A percentile compares a stretch with the other conserved stretches of the same genome.
Evolutionary conservation across 345 rosid species (phyloP).

Genomic region (Populus nigra): DNA sequence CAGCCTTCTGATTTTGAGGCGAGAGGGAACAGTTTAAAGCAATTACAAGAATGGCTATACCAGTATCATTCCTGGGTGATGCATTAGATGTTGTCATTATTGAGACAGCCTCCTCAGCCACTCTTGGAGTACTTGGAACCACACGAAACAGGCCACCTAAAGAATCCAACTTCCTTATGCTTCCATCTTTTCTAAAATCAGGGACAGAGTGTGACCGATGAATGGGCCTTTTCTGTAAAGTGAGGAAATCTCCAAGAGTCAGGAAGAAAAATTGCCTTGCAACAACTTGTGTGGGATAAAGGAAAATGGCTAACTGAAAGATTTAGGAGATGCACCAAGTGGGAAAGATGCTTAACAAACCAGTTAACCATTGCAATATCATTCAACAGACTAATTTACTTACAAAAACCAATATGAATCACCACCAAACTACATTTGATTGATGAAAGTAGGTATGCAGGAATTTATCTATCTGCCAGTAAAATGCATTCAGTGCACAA

Average conservation of each 20-base stretch:
- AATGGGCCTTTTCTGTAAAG: slow-evolving; percentile 66
- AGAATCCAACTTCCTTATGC: slow-evolving; percentile 40
- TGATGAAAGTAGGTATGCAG: not conserved
- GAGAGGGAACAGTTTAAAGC: not conserved
- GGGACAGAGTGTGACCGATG: slow-evolving; percentile 92
- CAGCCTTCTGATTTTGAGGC: not conserved
- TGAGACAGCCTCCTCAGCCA: slow-evolving; percentile 25
- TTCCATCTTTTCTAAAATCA: slow-evolving; percentile 56
- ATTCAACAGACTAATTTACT: not conserved
- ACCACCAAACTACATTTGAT: not conserved
- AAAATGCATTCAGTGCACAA: not conserved
- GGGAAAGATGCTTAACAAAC: not conserved
- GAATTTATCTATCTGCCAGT: not conserved
- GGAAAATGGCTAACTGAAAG: not conserved
- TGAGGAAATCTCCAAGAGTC: slow-evolving; percentile 25
- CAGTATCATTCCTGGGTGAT: slow-evolving; percentile 31
- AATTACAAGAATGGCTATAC: slow-evolving; percentile 34
- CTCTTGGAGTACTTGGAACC: slow-evolving; percentile 56
- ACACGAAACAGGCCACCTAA: slow-evolving; percentile 57
- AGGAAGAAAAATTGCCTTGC: not conserved
- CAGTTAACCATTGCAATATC: not conserved
- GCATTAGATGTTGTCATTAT: slow-evolving; percentile 23
- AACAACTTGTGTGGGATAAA: not conserved
- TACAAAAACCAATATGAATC: not conserved
- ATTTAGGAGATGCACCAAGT: not conserved